Evolutionary conservation across 768 basidiomycete genomes (phyloP).

Genomic region (Boletus barrowsii): DNA sequence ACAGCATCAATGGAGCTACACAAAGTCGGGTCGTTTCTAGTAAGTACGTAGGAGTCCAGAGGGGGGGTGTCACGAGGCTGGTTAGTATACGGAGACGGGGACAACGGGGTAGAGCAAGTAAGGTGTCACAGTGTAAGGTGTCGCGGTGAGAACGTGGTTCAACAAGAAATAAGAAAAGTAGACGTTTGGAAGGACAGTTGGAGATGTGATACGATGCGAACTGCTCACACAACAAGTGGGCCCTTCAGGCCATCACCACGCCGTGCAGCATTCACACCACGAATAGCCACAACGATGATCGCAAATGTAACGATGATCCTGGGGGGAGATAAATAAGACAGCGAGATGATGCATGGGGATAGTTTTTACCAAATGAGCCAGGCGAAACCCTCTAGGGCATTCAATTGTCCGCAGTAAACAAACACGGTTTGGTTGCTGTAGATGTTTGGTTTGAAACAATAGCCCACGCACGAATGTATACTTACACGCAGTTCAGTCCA

Average conservation of each 20-base stretch:
- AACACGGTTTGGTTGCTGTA: conserved; percentile 41
- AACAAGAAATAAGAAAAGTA: not conserved
- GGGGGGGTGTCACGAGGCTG: conserved; percentile 8
- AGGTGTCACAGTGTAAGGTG: conserved; percentile 3
- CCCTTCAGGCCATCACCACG: conserved; percentile 69
- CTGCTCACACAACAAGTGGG: conserved; percentile 40
- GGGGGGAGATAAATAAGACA: not conserved
- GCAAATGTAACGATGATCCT: conserved; percentile 68
- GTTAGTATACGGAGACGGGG: not conserved
- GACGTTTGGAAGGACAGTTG: conserved; percentile 4
- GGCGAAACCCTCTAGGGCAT: conserved; percentile 70
- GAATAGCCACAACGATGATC: conserved; percentile 54
- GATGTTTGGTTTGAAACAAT: not conserved
- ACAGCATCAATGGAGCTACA: conserved; percentile 5
- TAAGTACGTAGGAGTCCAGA: not conserved
- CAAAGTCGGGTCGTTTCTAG: not conserved
- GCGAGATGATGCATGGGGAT: not conserved
- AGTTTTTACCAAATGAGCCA: conserved; percentile 64
- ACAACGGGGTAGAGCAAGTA: conserved; percentile 1
- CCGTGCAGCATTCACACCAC: conserved; percentile 55
- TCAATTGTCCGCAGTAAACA: conserved; percentile 72
- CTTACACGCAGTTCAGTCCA: conserved; percentile 65
- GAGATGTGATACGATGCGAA: not conserved
- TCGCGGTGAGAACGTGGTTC: conserved; percentile 11
- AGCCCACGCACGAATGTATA: not conserved